Evolutionary conservation across 495 filamentous ascomycete species (phyloP).

Genomic region (Extremus antarcticus): DNA sequence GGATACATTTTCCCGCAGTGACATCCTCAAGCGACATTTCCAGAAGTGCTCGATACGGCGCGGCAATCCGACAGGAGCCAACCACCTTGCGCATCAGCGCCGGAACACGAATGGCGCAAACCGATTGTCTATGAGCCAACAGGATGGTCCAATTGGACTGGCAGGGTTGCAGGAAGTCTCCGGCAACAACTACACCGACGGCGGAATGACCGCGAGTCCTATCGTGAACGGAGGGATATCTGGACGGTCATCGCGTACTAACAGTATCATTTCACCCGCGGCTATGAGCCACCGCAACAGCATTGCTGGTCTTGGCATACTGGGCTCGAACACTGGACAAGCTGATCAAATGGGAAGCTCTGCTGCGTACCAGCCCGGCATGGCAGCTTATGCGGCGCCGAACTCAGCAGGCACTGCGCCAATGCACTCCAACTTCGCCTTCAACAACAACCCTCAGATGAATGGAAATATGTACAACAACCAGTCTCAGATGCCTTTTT

Average conservation of each 20-base stretch:
- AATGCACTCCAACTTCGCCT: constrained; percentile 14
- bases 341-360: constrained; percentile 10
- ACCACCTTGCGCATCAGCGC: constrained; percentile 83
- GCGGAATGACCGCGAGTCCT: constrained; percentile 14
- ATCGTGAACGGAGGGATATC: constrained; percentile 18
- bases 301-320: constrained; percentile 14
- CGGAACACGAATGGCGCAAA: constrained; percentile 25
- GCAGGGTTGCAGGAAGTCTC: constrained; percentile 16
- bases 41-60: constrained; percentile 93
- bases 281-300: constrained; percentile 18
- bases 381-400: constrained; percentile 14
- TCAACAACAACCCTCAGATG: constrained; percentile 13
- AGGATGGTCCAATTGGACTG: constrained; percentile 19
- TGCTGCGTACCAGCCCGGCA: constrained; percentile 5
- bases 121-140: constrained; percentile 32
- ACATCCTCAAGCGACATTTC: constrained; percentile 97
- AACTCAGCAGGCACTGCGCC: constrained; percentile 1
- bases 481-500: constrained; percentile 19
- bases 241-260: constrained; percentile 12
- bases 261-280: constrained; percentile 13
- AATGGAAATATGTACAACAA: constrained; percentile 13
- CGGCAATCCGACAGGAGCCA: constrained; percentile 85
- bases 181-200: constrained; percentile 4
- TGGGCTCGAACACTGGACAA: constrained; percentile 7
- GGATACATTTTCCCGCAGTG: constrained; percentile 96